phyloP scores from a whole-genome alignment of 108 stramenopile species.

The Cyclotella sp. region DNA sequence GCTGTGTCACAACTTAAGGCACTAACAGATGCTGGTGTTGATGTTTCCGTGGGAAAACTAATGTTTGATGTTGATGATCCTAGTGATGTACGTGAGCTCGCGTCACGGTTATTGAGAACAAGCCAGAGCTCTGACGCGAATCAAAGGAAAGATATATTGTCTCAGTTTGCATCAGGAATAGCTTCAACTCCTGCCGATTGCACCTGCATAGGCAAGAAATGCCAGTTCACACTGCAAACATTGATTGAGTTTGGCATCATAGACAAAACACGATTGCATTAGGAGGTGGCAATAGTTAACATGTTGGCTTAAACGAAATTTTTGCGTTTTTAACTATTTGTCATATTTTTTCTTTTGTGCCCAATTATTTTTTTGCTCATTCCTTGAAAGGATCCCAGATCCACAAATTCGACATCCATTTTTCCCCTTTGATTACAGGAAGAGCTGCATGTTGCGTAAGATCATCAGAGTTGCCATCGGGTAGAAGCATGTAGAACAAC shows the following conservation, averaged over 20 bases:
- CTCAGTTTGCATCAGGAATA: background rate
- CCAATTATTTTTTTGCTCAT: background rate
- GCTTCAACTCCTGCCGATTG: background rate
- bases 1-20: conserved; percentile 81
- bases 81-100: conserved; percentile 65
- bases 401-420: conserved; percentile 80
- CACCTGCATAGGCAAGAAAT: background rate
- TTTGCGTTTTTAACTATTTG: no score
- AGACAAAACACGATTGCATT: background rate
- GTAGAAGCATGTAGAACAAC: conserved; percentile 85
- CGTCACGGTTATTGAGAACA: conserved; percentile 8
- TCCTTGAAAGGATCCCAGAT: conserved; percentile 19
- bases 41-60: conserved; percentile 57
- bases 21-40: conserved; percentile 65
- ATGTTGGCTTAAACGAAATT: no score
- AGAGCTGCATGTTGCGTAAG: conserved; percentile 84
- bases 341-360: background rate
- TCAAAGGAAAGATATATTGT: background rate
- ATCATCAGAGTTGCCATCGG: conserved; percentile 91
- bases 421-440: conserved; percentile 78
- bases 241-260: background rate
- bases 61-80: conserved; percentile 88
- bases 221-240: background rate
- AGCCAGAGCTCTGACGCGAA: background rate
- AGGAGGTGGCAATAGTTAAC: background rate